phyloP scores from a whole-genome alignment of 139 green algal genomes.

The Mesotaenium endlicherianum region DNA sequence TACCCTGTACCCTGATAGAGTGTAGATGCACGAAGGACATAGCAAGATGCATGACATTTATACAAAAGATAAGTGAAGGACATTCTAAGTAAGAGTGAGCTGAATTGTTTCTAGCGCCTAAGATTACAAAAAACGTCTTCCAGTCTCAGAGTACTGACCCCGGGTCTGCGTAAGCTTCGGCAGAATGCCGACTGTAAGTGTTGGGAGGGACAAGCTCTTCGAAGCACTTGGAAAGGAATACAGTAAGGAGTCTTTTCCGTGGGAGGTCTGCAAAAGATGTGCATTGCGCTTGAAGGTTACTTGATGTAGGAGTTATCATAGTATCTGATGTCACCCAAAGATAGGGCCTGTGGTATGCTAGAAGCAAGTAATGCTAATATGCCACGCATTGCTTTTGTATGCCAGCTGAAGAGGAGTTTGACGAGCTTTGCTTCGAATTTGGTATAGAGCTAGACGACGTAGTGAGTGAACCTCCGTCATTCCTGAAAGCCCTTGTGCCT shows the following conservation, averaged over 20 bases:
- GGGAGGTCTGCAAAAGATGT: neutral
- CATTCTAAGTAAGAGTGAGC: too few species aligned
- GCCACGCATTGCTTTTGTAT: neutral
- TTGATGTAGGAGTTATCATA: neutral
- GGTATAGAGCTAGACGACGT: slow-evolving; percentile 99
- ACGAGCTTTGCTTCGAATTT: slow-evolving; percentile 98
- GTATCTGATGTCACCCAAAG: neutral
- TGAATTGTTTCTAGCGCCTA: too few species aligned
- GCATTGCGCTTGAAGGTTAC: neutral
- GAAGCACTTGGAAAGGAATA: slow-evolving; percentile 78
- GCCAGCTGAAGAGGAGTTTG: slow-evolving; percentile 93
- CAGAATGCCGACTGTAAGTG: slow-evolving; percentile 84
- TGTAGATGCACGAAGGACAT: too few species aligned
- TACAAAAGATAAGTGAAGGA: too few species aligned
- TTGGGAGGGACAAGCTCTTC: slow-evolving; percentile 88
- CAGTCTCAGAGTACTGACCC: too few species aligned
- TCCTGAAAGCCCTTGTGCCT: too few species aligned
- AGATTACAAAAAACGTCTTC: too few species aligned
- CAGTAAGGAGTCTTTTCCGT: slow-evolving; percentile 55
- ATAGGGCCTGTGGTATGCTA: neutral
- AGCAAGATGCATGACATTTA: too few species aligned
- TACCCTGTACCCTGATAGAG: too few species aligned
- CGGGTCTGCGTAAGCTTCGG: too few species aligned
- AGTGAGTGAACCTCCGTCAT: too few species aligned
- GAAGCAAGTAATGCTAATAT: neutral